Conservation (phyloP, 805 yeast genomes). For the Starmerella geochares region DNA sequence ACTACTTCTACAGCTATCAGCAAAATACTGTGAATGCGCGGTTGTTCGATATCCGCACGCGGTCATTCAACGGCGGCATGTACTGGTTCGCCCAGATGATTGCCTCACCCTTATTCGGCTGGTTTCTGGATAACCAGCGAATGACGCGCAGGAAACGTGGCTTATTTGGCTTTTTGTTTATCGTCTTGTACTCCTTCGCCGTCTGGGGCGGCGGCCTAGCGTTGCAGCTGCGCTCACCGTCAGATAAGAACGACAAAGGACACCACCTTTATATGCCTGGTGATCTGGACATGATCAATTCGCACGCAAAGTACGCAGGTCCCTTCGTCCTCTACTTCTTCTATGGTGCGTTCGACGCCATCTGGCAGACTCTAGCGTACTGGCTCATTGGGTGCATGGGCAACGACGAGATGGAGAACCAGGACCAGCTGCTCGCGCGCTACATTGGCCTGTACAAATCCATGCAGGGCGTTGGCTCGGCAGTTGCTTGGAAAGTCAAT, state of each 20-base stretch:
- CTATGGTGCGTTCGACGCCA: conserved; percentile 51
- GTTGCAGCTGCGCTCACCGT: conserved; percentile 33
- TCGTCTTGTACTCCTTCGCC: conserved; percentile 36
- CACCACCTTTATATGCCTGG: conserved; percentile 25
- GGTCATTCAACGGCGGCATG: conserved; percentile 50
- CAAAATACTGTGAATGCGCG: conserved; percentile 49
- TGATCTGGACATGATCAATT: conserved; percentile 35
- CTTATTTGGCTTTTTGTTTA: conserved; percentile 34
- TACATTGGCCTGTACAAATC: conserved; percentile 53
- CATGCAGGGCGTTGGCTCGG: conserved; percentile 55
- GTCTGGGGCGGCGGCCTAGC: conserved; percentile 54
- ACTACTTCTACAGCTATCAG: conserved; percentile 60
- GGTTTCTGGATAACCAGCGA: conserved; percentile 38
- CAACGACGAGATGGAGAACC: conserved; percentile 5
- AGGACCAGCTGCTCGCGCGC: conserved; percentile 43
- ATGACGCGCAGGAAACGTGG: conserved; percentile 39
- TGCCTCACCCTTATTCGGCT: conserved; percentile 42
- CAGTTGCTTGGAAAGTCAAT: conserved; percentile 50
- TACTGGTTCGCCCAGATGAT: conserved; percentile 52
- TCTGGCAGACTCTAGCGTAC: conserved; percentile 49
- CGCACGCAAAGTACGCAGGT: conserved; percentile 43
- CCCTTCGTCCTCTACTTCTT: conserved; percentile 54
- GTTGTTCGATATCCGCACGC: conserved; percentile 47
- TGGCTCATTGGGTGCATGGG: conserved; percentile 49
- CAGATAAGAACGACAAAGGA: conserved; percentile 28